Base-by-base conservation (phyloP, 2,329 filamentous ascomycete genomes). In the Didymella sp. region DNA sequence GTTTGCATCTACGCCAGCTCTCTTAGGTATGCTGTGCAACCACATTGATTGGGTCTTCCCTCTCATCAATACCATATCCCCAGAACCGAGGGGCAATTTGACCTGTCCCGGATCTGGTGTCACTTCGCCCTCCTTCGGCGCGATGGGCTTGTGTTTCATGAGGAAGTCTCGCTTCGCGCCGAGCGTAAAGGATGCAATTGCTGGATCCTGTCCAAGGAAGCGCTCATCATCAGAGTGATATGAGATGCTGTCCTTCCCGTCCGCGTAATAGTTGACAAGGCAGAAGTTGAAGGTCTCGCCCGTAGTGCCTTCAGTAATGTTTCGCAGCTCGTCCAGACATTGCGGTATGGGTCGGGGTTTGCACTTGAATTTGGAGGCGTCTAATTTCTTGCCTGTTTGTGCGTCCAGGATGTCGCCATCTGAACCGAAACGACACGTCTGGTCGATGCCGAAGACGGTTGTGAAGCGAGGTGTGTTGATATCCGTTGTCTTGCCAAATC, bases 221-320 rank as follows among this genome's bases (percentile, higher is more conserved):
- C 85, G 81, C 78, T 94, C 91, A 68, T 94, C 90, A 64, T 94
- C 91, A 45, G 87, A 90, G 74, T 94, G 90, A 68, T 89, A 94
- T 11, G 87, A 84, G 45, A 94, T 94, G 63, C 88, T 91, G 72
- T 94, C 90, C 6, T 85, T 79, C 0, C 90, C 90, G 3, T 84
- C 85, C n/a, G 88, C 87, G 70, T 94, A 94, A 77, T 94, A 94
- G 69, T 94, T 94, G 4, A 94, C 89, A 1, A 94, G 81, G 58
- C 87, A 90, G 71, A 93, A 91, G 71, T 94, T 94, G 76, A 89
- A 94, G 1, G 70, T 81, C 67, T 85, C 84, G n/a, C 82, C 82
- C 0, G 88, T 90, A 0, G 85, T 84, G 4, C 82, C 80, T 73
- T 94, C 89, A 1, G 89, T 86, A 9, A 85, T 80, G 30, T 74